Percentiles rank a stretch among this genome's conserved stretches.
Evolutionary conservation across 768 basidiomycete species (phyloP).

Genomic region (Leucosporidium scottii): DNA sequence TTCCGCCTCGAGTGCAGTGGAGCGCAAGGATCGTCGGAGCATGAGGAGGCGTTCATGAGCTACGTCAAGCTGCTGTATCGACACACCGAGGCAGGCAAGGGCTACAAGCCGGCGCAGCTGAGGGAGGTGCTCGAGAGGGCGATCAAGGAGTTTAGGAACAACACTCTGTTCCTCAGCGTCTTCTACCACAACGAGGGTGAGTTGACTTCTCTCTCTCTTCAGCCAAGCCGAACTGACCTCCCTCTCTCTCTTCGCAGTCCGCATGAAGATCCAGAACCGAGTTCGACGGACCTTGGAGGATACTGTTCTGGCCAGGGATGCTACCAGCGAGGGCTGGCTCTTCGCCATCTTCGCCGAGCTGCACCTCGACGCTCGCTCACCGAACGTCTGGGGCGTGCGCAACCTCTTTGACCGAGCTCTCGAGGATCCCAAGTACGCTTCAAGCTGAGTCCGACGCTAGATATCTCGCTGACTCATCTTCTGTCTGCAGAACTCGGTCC

Average conservation of each 20-base stretch:
- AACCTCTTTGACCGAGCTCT: conserved; percentile 41
- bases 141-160: conserved; percentile 41
- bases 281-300: conserved; percentile 40
- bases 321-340: conserved; percentile 34
- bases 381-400: conserved; percentile 42
- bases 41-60: conserved; percentile 40
- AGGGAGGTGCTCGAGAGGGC: conserved; percentile 41
- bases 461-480: background rate
- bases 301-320: conserved; percentile 20
- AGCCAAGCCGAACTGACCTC: background rate
- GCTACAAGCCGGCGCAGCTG: conserved; percentile 37
- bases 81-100: conserved; percentile 27
- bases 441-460: background rate
- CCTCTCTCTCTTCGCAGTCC: conserved; percentile 7
- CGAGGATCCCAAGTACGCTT: conserved; percentile 28
- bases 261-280: conserved; percentile 42
- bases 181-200: conserved; percentile 40
- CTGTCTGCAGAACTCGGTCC: conserved; percentile 35
- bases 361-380: conserved; percentile 29
- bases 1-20: conserved; percentile 20
- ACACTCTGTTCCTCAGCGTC: conserved; percentile 43
- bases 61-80: conserved; percentile 39
- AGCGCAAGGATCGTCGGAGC: conserved; percentile 29
- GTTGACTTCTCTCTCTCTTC: background rate
- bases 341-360: conserved; percentile 39